These are phyloP conservation scores for Fraxinus excelsior DNA, from an alignment of 257 asterid genomes.

Conservation along the genomic window DNA sequence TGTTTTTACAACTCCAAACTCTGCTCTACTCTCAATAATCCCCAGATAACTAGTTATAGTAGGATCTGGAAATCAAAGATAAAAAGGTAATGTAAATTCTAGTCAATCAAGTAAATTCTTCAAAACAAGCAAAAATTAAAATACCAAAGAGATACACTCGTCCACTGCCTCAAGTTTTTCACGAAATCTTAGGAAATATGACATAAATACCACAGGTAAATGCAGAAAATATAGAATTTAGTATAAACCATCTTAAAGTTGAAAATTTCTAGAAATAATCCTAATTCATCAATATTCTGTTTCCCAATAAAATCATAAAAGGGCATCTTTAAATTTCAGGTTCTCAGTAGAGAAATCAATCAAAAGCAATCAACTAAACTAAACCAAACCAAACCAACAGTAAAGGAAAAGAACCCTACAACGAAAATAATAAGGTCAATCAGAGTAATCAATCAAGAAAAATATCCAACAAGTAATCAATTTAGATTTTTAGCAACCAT, in stretches of 20 bases:
- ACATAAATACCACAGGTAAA: not conserved
- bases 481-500: not conserved
- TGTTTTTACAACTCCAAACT: not conserved
- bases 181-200: not conserved
- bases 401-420: slow-evolving; percentile 2
- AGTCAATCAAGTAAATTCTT: not conserved
- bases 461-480: not conserved
- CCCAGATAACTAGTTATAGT: not conserved
- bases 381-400: slow-evolving; percentile 10
- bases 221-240: not conserved
- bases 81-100: not conserved
- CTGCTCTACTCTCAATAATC: not conserved
- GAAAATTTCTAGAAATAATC: not conserved
- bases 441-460: not conserved
- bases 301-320: not conserved
- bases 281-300: not conserved
- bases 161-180: not conserved
- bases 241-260: not conserved
- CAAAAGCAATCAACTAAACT: not conserved
- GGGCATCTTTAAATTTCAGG: not conserved
- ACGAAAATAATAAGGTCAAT: not conserved
- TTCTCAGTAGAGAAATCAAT: not conserved
- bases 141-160: not conserved
- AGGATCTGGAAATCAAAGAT: not conserved
- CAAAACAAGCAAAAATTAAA: not conserved